Evolutionary conservation across 352 stramenopile genomes (phyloP).

Genomic region (Phytophthora citricola): DNA sequence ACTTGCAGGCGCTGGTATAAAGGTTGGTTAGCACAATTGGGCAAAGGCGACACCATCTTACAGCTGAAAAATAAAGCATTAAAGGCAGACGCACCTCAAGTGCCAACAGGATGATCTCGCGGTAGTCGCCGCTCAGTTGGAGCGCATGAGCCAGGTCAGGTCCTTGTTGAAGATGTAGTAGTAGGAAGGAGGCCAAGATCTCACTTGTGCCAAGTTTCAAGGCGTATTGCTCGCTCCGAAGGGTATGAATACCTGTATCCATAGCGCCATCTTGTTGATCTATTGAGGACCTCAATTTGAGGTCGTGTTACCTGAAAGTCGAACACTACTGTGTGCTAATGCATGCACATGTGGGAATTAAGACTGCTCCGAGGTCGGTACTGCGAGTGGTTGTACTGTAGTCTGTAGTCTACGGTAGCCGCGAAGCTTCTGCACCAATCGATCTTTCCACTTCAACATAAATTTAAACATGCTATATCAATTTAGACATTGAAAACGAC

Average conservation of each 20-base stretch:
- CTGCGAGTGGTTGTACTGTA: too few species aligned
- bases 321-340: too few species aligned
- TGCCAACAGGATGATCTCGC: slow-evolving; percentile 65
- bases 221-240: too few species aligned
- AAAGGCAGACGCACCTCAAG: slow-evolving; percentile 49
- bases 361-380: too few species aligned
- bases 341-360: too few species aligned
- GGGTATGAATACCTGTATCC: too few species aligned
- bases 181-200: slow-evolving; percentile 23
- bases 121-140: slow-evolving; percentile 75
- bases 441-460: background rate
- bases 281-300: too few species aligned
- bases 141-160: slow-evolving; percentile 65
- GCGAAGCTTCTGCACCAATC: background rate
- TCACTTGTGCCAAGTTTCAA: too few species aligned
- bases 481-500: too few species aligned
- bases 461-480: background rate
- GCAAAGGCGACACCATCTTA: background rate
- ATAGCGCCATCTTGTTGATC: too few species aligned
- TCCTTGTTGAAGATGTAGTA: slow-evolving; percentile 83
- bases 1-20: slow-evolving; percentile 38
- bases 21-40: slow-evolving; percentile 3
- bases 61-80: background rate
- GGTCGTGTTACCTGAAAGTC: too few species aligned
- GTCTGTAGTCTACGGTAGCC: background rate